These are phyloP conservation scores for Coleophoma cylindrospora DNA, from an alignment of 2,329 filamentous ascomycete genomes.

Conservation along the genomic window DNA sequence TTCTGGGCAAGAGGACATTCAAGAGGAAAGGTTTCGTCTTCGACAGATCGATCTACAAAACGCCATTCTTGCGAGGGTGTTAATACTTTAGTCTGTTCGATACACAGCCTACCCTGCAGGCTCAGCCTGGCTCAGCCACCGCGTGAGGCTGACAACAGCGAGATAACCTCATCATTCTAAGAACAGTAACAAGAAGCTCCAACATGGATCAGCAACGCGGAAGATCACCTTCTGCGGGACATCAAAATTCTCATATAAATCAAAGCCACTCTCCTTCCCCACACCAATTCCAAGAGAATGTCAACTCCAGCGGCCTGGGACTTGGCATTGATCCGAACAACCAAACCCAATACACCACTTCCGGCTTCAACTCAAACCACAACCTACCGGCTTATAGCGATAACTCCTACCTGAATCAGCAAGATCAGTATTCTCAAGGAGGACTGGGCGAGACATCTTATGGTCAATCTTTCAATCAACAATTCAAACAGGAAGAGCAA, in stretches of 20 bases:
- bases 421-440: conserved; percentile 22
- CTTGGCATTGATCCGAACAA: conserved; percentile 46
- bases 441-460: conserved; percentile 18
- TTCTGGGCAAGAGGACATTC: too few species aligned
- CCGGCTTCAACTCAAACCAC: conserved; percentile 30
- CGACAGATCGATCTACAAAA: neutral
- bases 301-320: conserved; percentile 48
- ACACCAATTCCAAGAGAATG: conserved; percentile 41
- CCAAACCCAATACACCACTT: conserved; percentile 40
- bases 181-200: conserved; percentile 28
- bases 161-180: conserved; percentile 24
- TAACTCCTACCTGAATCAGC: conserved; percentile 40
- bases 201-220: conserved; percentile 53
- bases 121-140: conserved; percentile 23
- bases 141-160: conserved; percentile 17
- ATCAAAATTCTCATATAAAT: conserved; percentile 59
- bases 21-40: too few species aligned
- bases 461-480: conserved; percentile 23
- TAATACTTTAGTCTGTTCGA: conserved; percentile 5
- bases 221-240: conserved; percentile 56
- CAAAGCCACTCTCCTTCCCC: conserved; percentile 59
- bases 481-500: conserved; percentile 25
- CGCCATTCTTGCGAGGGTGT: neutral
- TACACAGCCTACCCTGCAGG: conserved; percentile 20
- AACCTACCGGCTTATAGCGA: conserved; percentile 20